A percentile compares a stretch with the other conserved stretches of the same genome.
Conservation (phyloP, 768 basidiomycete species). For the Lanmaoa rubissima region DNA sequence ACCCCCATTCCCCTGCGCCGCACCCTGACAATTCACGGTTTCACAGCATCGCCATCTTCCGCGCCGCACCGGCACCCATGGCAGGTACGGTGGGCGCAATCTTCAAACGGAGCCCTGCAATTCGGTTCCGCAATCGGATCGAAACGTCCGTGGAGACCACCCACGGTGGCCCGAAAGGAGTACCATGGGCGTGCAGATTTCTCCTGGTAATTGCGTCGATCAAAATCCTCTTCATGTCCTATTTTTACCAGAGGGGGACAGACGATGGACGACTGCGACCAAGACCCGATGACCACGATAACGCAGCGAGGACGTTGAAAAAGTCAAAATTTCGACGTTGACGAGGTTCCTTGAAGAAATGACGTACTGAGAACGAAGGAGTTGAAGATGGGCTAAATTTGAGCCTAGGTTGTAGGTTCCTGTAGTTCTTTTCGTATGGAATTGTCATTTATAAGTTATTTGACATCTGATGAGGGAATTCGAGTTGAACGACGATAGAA, state of each 20-base stretch:
- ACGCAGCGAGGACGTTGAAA: background rate
- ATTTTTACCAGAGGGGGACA: constrained; percentile 35
- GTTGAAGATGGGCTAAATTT: background rate
- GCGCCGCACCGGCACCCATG: constrained; percentile 44
- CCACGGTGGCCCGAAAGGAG: constrained; percentile 29
- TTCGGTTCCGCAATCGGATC: constrained; percentile 51
- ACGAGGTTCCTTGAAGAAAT: background rate
- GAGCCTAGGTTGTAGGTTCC: background rate
- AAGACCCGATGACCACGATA: background rate
- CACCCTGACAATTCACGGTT: background rate
- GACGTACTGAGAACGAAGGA: background rate
- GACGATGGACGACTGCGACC: constrained; percentile 5
- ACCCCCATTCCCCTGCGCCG: background rate
- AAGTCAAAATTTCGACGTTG: background rate
- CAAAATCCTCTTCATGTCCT: constrained; percentile 32
- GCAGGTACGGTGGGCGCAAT: constrained; percentile 57
- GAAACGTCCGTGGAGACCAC: constrained; percentile 41
- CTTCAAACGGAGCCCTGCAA: constrained; percentile 51
- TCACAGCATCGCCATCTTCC: constrained; percentile 49
- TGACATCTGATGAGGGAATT: no score
- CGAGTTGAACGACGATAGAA: no score
- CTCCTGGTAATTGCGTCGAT: constrained; percentile 36
- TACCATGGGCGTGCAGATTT: constrained; percentile 46
- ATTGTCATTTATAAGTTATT: no score
- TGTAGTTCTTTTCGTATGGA: background rate